Conservation (phyloP, 169 alveolate species). For the Eimeria sp. region DNA sequence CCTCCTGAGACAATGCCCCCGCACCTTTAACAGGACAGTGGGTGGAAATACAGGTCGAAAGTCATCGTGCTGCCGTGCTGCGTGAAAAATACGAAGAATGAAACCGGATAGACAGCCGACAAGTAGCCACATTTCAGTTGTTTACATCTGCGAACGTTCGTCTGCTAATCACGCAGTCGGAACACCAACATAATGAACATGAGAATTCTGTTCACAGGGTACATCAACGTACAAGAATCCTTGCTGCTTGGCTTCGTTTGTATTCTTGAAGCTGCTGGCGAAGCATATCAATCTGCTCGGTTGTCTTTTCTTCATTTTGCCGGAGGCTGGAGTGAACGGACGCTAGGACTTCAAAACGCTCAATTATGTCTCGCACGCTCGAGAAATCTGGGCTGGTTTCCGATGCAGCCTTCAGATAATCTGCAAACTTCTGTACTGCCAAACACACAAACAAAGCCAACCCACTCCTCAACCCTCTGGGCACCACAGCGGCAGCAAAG, state of each 20-base stretch:
- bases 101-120: not conserved
- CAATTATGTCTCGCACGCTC: constrained; percentile 53
- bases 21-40: not conserved
- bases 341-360: constrained; percentile 40
- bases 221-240: constrained; percentile 34
- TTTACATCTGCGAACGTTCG: no score
- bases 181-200: no score
- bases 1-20: constrained; percentile 40
- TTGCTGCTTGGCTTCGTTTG: constrained; percentile 37
- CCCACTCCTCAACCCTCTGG: not conserved
- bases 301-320: constrained; percentile 8
- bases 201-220: no score
- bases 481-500: not conserved
- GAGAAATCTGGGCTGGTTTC: constrained; percentile 29
- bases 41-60: not conserved
- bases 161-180: no score
- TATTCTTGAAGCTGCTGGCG: constrained; percentile 50
- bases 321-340: constrained; percentile 55
- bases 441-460: not conserved
- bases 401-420: constrained; percentile 28
- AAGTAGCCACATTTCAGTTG: not conserved
- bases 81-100: not conserved
- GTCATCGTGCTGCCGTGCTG: not conserved
- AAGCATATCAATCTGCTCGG: constrained; percentile 1
- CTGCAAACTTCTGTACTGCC: constrained; percentile 53